These are phyloP conservation scores for Aspergillus taichungensis DNA, from an alignment of 495 filamentous ascomycete species.

Conservation along the genomic window DNA sequence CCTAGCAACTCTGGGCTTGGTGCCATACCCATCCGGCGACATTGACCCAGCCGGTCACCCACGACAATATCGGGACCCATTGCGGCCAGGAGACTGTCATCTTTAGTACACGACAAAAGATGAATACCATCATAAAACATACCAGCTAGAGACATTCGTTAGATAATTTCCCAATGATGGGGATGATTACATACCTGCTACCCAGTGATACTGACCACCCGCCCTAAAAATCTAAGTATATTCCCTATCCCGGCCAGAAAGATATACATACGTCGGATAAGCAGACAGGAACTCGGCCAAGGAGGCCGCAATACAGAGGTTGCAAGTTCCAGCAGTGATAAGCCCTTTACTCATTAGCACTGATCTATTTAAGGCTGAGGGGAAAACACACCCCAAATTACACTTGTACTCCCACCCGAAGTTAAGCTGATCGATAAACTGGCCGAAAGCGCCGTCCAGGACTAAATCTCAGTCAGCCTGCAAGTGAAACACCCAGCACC, in stretches of 20 bases:
- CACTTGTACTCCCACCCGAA: conserved; percentile 34
- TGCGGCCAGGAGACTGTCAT: conserved; percentile 39
- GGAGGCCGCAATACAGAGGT: conserved; percentile 57
- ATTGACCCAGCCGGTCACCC: conserved; percentile 69
- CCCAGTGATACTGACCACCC: conserved; percentile 65
- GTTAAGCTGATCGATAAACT: conserved; percentile 37
- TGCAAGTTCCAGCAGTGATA: conserved; percentile 59
- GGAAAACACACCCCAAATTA: conserved; percentile 32
- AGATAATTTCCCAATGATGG: not conserved
- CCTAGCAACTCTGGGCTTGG: conserved; percentile 2
- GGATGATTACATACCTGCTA: conserved; percentile 37
- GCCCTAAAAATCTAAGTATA: conserved; percentile 22
- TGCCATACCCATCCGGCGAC: conserved; percentile 55
- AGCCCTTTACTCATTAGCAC: conserved; percentile 34
- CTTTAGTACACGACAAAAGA: not conserved
- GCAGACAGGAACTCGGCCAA: conserved; percentile 63
- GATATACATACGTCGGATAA: conserved; percentile 49
- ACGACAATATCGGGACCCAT: conserved; percentile 53
- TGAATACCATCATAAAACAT: not conserved
- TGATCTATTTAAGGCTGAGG: not conserved
- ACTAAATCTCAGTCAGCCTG: conserved; percentile 12
- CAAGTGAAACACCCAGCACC: not conserved
- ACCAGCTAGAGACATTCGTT: not conserved
- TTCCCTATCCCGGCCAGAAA: not conserved
- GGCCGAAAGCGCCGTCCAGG: conserved; percentile 38